Base-by-base conservation (phyloP, 352 stramenopile species). In the Phytophthora tubulina region DNA sequence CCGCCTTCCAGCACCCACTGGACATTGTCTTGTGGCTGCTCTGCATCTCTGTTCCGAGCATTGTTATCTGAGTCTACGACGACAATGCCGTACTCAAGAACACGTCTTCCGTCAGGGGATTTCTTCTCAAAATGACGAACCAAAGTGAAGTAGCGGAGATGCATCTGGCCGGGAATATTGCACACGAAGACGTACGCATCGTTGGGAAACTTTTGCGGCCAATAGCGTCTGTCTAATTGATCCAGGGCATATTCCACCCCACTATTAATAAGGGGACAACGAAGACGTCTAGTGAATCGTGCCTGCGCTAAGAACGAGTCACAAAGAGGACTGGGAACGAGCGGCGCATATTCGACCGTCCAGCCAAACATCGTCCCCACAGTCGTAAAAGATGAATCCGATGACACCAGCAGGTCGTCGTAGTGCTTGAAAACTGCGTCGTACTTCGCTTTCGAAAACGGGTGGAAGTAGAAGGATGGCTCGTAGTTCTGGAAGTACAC, bases 391-490 rank as follows among this genome's bases (percentile, higher is more conserved):
- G 41, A 11, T 0, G 13, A 73, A 38, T 2, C 64, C 31, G 7
- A 56, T 30, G 42, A 72, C 17, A 2, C 51, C 44, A 52, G 49
- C 45, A 17, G n/a, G 56, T 31, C 15, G 27, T 76, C 74, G 27
- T 77, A 79, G n/a, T 48, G 35, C 2, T 72, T 44, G 58, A 74
- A 57, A 27, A 65, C 67, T 30, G 36, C 39, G 38, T 56, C 41
- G 50, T 59, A 74, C n/a, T 77, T 66, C 3, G 48, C 5, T 27
- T 50, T 56, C 1, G 53, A 48, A 30, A 81, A 63, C 17, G 70
- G 70, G 21, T 77, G 46, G 46, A 72, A 81, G 49, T 72, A 58
- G 39, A 79, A 81, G 1, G 67, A 70, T 15, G 74, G 66, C 10
- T 52, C 62, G 2, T 58, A 66, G 32, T 67, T 49, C 1, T 42